Percentiles rank a stretch among this genome's conserved stretches.
Conservation (phyloP, 495 filamentous ascomycete genomes). For the Lepraria neglecta region DNA sequence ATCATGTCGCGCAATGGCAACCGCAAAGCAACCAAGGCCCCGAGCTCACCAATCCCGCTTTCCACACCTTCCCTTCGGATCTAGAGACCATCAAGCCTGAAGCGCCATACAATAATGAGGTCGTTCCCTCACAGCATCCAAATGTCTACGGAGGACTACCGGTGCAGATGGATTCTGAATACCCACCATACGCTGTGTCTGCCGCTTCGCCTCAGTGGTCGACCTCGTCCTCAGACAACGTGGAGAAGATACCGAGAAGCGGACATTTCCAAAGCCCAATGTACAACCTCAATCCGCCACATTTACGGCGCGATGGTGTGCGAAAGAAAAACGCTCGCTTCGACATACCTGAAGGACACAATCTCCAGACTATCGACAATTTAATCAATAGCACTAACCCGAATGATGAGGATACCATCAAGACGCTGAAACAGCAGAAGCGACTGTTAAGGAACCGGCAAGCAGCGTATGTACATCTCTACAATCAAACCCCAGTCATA, state of each 20-base stretch:
- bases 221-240: constrained; percentile 48
- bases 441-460: constrained; percentile 89
- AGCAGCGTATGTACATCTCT: constrained; percentile 67
- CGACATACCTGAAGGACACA: constrained; percentile 91
- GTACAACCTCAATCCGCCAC: constrained; percentile 71
- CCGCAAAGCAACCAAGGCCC: constrained; percentile 44
- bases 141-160: constrained; percentile 25
- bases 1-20: constrained; percentile 24
- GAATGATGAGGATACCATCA: constrained; percentile 87
- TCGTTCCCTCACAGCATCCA: constrained; percentile 39
- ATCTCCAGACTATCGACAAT: constrained; percentile 88
- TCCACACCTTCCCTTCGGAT: constrained; percentile 59
- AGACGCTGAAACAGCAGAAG: constrained; percentile 98
- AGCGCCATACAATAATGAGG: constrained; percentile 46
- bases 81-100: constrained; percentile 44
- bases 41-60: constrained; percentile 54
- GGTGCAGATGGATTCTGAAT: constrained; percentile 38
- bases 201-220: constrained; percentile 56
- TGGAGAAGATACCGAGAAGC: constrained; percentile 62
- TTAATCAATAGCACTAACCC: constrained; percentile 69
- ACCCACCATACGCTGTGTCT: constrained; percentile 36
- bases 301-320: constrained; percentile 80
- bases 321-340: constrained; percentile 99
- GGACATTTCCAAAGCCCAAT: constrained; percentile 62
- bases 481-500: constrained; percentile 10